Evolutionary conservation across 2,329 filamentous ascomycete genomes (phyloP).

Genomic region (Zasmidium angulare): DNA sequence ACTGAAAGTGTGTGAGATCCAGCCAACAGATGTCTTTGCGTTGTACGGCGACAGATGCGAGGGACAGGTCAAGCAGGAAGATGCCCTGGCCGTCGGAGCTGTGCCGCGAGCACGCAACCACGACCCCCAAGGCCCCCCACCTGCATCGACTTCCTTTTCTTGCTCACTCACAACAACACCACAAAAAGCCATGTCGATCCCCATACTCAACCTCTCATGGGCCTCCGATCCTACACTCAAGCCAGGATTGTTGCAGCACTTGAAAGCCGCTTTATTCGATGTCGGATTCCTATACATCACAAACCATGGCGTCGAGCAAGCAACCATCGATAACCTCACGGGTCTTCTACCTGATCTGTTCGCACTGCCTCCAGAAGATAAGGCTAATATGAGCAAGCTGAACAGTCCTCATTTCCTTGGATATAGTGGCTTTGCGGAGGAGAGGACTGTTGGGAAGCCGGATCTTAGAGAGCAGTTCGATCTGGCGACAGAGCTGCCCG

Average conservation of each 20-base stretch:
- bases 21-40: too few relatives aligned
- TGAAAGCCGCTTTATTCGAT: constrained; percentile 50
- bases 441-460: constrained; percentile 54
- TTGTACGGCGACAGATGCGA: too few relatives aligned
- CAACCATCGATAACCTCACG: constrained; percentile 41
- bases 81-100: too few relatives aligned
- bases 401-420: constrained; percentile 63
- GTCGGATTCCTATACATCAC: constrained; percentile 56
- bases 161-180: too few relatives aligned
- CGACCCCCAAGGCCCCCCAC: too few relatives aligned
- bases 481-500: constrained; percentile 56
- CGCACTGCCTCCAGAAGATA: constrained; percentile 38
- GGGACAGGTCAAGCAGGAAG: too few relatives aligned
- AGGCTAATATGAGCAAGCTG: constrained; percentile 44
- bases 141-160: too few relatives aligned
- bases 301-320: constrained; percentile 48
- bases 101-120: too few relatives aligned
- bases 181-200: constrained; percentile 36
- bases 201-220: constrained; percentile 51
- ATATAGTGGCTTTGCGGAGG: constrained; percentile 56
- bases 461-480: constrained; percentile 62
- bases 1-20: too few relatives aligned
- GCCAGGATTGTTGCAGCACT: constrained; percentile 41
- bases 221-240: constrained; percentile 38
- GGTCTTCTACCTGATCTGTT: constrained; percentile 48